Percentiles rank a stretch among this genome's conserved stretches.
Conservation (phyloP, 805 yeast genomes). For the Groenewaldozyma salmanticensis region DNA sequence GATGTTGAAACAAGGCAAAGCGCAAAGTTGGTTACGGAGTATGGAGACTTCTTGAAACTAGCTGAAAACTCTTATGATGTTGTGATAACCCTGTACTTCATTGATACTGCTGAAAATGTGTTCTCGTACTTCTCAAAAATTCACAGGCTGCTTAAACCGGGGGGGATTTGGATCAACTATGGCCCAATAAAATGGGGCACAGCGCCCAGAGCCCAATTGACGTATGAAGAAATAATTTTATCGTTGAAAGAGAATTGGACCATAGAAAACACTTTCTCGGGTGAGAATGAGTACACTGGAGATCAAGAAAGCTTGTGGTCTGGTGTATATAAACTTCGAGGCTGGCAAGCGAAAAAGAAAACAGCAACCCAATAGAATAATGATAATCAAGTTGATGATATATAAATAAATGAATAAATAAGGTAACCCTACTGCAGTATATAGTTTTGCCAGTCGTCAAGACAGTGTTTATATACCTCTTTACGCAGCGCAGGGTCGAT, state of each 20-base stretch:
- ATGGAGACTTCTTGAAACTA: constrained; percentile 59
- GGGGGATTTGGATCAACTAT: constrained; percentile 71
- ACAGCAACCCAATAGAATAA: too few relatives aligned
- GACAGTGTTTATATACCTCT: constrained; percentile 10
- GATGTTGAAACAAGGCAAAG: constrained; percentile 7
- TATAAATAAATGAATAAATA: too few relatives aligned
- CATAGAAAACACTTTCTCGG: constrained; percentile 28
- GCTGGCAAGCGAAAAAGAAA: constrained; percentile 11
- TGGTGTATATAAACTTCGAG: constrained; percentile 8
- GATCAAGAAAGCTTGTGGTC: constrained; percentile 23
- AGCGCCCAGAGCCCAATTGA: constrained; percentile 62
- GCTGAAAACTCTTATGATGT: constrained; percentile 30
- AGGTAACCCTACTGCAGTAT: too few relatives aligned
- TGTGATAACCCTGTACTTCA: constrained; percentile 51
- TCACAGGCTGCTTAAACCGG: constrained; percentile 35
- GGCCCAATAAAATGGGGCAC: constrained; percentile 93
- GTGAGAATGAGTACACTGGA: constrained; percentile 24
- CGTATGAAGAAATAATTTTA: constrained; percentile 54
- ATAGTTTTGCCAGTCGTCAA: constrained; percentile 12
- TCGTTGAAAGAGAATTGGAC: constrained; percentile 56
- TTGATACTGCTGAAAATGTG: constrained; percentile 87
- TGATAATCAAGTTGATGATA: too few relatives aligned
- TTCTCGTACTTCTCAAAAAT: constrained; percentile 66
- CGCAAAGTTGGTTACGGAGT: constrained; percentile 17
- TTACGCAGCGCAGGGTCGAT: constrained; percentile 40